These are phyloP conservation scores for Schizophyllum commune DNA, from an alignment of 1,284 basidiomycete species.

Conservation along the genomic window DNA sequence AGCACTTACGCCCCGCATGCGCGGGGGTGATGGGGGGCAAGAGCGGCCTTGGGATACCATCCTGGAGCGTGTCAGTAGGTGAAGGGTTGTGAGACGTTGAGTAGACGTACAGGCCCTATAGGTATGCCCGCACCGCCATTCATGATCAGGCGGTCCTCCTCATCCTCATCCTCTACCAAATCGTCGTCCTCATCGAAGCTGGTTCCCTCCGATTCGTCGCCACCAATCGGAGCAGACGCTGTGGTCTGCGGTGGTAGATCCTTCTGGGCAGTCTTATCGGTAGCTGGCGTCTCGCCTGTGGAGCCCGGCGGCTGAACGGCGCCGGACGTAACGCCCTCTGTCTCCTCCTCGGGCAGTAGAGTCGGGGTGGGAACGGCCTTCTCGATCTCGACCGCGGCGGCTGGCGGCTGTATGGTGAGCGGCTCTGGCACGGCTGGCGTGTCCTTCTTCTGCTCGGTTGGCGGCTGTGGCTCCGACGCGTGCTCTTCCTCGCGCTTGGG, in stretches of 20 bases:
- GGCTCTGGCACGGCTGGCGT: constrained; percentile 3
- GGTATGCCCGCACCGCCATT: constrained; percentile 47
- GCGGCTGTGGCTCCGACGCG: constrained; percentile 1
- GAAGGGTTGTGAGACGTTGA: not conserved
- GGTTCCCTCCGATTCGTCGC: constrained; percentile 38
- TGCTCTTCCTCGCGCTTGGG: constrained; percentile 28
- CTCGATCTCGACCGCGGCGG: constrained; percentile 20
- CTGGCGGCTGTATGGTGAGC: constrained; percentile 4
- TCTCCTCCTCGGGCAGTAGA: constrained; percentile 40
- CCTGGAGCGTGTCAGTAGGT: constrained; percentile 34
- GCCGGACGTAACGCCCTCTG: constrained; percentile 47
- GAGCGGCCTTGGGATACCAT: constrained; percentile 79
- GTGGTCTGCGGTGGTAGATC: constrained; percentile 14
- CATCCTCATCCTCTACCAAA: constrained; percentile 27
- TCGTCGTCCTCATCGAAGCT: constrained; percentile 44
- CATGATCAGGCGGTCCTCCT: constrained; percentile 40
- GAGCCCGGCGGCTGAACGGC: constrained; percentile 52
- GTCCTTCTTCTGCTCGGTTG: not conserved
- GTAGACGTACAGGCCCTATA: constrained; percentile 37
- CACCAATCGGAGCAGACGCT: constrained; percentile 19
- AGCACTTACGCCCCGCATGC: constrained; percentile 74
- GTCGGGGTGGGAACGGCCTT: constrained; percentile 32
- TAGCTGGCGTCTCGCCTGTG: constrained; percentile 26
- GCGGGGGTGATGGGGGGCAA: constrained; percentile 58
- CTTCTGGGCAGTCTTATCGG: not conserved